A percentile compares a stretch with the other conserved stretches of the same genome.
Evolutionary conservation across 1,284 basidiomycete species (phyloP).

Genomic region (Wallemia ichthyophaga): DNA sequence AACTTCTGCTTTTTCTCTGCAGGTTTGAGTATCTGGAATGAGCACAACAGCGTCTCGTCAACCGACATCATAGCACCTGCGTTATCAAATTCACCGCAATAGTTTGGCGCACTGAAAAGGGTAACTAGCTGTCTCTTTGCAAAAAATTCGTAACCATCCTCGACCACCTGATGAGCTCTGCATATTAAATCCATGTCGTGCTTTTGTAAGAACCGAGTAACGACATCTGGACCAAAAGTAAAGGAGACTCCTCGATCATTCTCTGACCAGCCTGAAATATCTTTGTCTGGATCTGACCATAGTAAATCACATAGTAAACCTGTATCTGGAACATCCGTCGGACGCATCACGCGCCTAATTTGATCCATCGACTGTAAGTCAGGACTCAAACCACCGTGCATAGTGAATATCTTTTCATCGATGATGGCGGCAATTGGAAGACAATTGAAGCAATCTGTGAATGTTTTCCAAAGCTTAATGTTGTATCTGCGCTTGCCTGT

Average conservation of each 20-base stretch:
- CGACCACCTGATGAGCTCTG: constrained; percentile 76
- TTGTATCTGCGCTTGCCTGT: constrained; percentile 91
- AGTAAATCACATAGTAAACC: constrained; percentile 83
- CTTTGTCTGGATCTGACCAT: constrained; percentile 99
- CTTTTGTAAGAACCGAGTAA: constrained; percentile 90
- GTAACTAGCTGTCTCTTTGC: constrained; percentile 92
- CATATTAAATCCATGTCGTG: constrained; percentile 99
- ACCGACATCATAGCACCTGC: constrained; percentile 99
- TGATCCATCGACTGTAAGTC: constrained; percentile 99
- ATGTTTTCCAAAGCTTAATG: constrained; percentile 94
- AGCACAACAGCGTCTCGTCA: constrained; percentile 86
- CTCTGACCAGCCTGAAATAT: constrained; percentile 97
- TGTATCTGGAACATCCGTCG: constrained; percentile 95
- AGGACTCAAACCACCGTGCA: constrained; percentile 75
- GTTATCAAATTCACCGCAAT: constrained; percentile 95
- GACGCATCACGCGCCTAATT: constrained; percentile 95
- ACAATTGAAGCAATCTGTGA: constrained; percentile 90
- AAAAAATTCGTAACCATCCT: constrained; percentile 98
- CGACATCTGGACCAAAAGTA: constrained; percentile 94
- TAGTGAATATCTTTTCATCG: constrained; percentile 88
- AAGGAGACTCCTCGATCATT: constrained; percentile 96
- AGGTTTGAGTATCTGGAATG: constrained; percentile 98
- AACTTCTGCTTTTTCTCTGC: constrained; percentile 92
- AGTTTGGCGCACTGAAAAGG: constrained; percentile 90
- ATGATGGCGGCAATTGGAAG: constrained; percentile 85